Base-by-base conservation (phyloP, 2,329 filamentous ascomycete genomes). In the Fusarium brachygibbosum region DNA sequence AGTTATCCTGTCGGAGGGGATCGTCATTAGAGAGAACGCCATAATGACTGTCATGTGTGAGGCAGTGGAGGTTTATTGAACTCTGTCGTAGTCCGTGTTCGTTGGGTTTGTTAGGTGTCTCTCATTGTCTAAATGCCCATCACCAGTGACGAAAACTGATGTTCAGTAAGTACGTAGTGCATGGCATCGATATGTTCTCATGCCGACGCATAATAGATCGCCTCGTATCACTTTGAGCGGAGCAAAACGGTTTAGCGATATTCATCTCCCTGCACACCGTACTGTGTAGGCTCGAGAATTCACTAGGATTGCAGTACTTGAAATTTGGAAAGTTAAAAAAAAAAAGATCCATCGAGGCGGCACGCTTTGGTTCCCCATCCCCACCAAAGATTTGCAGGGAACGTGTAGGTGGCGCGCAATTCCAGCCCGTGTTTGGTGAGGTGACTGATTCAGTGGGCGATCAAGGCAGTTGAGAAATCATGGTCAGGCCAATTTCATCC, bases 371-470 rank as follows among this genome's bases (percentile, higher is more conserved):
- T 45, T 55, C 40, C 41, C 42, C 23, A 40, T 49, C 38, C 40
- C 52, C 49, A 65, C 57, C 25, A 31, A 44, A 53, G 32, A 38
- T 53, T 65, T 57, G 49, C 62, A 59, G 38, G 58, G 46, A 51
- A 61, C 58, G 48, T 63, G 37, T 54, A 55, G 57, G 70, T 74
- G 72, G 72, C 70, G 71, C 64, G 69, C 52, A 65, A 61, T 51
- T 58, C 61, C 62, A 49, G 61, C 63, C 72, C 68, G 71, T 73
- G 68, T 60, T 63, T 29, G 58, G 48, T n/a, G n/a, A 51, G 46
- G 50, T 58, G 68, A 70, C 65, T 72, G 69, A 72, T 72, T 66
- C 68, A 74, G 65, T 55, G 54, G 61, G 56, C 49, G 61, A 74
- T 70, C 72, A 74, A 63, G 61, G 55, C 58, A 66, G 42, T 53